phyloP scores from a whole-genome alignment of 1,139 yeast species.

The Petasospora fabianii region DNA sequence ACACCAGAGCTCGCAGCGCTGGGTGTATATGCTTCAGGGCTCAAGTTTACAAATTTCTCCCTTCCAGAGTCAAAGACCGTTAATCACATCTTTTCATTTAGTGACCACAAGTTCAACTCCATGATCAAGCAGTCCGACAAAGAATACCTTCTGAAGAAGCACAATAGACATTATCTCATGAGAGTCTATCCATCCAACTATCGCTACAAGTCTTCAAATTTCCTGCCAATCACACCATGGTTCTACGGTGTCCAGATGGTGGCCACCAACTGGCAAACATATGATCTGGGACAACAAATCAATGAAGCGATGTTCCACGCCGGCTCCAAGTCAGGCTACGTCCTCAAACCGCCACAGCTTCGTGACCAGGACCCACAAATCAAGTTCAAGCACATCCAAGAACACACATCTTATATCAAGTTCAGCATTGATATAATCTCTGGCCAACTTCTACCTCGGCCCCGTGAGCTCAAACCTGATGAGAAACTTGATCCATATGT shows the following conservation, averaged over 20 bases:
- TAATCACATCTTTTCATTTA: conserved; percentile 83
- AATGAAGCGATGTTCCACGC: conserved; percentile 77
- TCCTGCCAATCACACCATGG: conserved; percentile 80
- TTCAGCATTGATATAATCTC: conserved; percentile 57
- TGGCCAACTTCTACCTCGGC: conserved; percentile 81
- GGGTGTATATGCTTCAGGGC: conserved; percentile 63
- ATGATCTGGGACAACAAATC: conserved; percentile 85
- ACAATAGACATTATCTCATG: conserved; percentile 71
- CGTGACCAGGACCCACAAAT: conserved; percentile 27
- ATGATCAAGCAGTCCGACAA: conserved; percentile 62
- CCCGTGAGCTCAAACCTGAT: conserved; percentile 43
- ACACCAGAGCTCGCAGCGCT: conserved; percentile 52
- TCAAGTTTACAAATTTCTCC: conserved; percentile 77
- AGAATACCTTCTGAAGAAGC: conserved; percentile 57
- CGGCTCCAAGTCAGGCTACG: conserved; percentile 63
- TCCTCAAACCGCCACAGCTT: conserved; percentile 60
- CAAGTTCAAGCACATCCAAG: conserved; percentile 26
- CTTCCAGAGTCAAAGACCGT: conserved; percentile 78
- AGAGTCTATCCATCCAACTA: conserved; percentile 84
- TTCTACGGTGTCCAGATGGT: conserved; percentile 86
- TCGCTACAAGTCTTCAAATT: conserved; percentile 75
- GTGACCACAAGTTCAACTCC: conserved; percentile 63
- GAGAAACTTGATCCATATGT: conserved; percentile 24
- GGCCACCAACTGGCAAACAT: conserved; percentile 96
- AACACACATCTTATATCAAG: too few species aligned